Conservation (phyloP, 305 asterid genomes). For the Rubia balearica region DNA sequence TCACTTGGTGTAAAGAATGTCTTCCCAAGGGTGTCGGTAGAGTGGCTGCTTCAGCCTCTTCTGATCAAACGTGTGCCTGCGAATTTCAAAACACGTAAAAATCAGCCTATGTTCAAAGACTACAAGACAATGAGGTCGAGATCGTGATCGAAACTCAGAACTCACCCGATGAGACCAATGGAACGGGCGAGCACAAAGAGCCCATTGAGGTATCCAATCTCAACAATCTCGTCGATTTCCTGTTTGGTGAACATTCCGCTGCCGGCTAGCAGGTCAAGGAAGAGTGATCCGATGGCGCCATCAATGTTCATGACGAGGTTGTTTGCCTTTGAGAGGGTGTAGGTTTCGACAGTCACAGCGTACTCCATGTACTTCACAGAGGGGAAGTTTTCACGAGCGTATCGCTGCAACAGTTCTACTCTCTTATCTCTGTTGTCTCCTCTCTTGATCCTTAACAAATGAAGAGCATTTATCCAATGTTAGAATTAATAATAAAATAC, state of each 20-base stretch:
- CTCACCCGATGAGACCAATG: slow-evolving; percentile 99
- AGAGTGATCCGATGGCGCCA: slow-evolving; percentile 95
- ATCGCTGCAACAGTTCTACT: slow-evolving; percentile 73
- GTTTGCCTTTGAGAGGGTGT: slow-evolving; percentile 92
- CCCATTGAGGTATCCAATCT: slow-evolving; percentile 90
- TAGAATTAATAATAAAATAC: slow-evolving; percentile 6
- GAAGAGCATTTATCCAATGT: slow-evolving; percentile 17
- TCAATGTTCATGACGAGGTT: slow-evolving; percentile 95
- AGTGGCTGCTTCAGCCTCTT: slow-evolving; percentile 97
- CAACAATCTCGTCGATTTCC: slow-evolving; percentile 92
- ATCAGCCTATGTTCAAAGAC: slow-evolving; percentile 11
- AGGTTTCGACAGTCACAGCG: slow-evolving; percentile 89
- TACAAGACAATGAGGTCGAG: not conserved
- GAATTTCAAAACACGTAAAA: not conserved
- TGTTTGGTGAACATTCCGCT: slow-evolving; percentile 97
- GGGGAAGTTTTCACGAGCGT: slow-evolving; percentile 83
- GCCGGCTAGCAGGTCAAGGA: slow-evolving; percentile 97
- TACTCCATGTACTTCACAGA: slow-evolving; percentile 98
- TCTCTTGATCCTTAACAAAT: slow-evolving; percentile 68
- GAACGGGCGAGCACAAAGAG: slow-evolving; percentile 98
- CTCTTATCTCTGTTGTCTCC: slow-evolving; percentile 98
- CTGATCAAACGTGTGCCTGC: slow-evolving; percentile 95
- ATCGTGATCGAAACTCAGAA: slow-evolving; percentile 27
- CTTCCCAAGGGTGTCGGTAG: slow-evolving; percentile 99
- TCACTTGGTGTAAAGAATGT: slow-evolving; percentile 98